Evolutionary conservation across 495 filamentous ascomycete species (phyloP).

Genomic region (Aspergillus kassunensis): DNA sequence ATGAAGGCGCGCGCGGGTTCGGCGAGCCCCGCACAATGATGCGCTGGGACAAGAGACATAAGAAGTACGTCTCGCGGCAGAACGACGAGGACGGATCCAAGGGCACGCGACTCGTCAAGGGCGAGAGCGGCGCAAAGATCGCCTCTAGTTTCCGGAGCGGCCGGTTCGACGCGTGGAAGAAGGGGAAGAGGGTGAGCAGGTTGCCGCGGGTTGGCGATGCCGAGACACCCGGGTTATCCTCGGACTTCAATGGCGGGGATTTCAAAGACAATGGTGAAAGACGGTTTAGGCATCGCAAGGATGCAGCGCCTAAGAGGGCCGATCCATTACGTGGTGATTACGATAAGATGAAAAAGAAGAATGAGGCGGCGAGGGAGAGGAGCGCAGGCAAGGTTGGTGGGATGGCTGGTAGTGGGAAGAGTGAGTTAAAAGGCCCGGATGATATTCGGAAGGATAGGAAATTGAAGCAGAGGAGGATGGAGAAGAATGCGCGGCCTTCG

Average conservation of each 20-base stretch:
- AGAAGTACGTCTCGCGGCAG: conserved; percentile 83
- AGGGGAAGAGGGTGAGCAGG: conserved; percentile 70
- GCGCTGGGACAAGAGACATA: conserved; percentile 95
- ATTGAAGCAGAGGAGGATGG: conserved; percentile 66
- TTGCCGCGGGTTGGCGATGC: conserved; percentile 78
- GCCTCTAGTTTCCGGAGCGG: conserved; percentile 89
- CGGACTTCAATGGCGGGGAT: conserved; percentile 18
- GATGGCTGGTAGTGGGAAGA: conserved; percentile 64
- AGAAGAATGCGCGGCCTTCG: conserved; percentile 86
- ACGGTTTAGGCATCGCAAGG: conserved; percentile 73
- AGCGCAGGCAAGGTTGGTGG: conserved; percentile 26
- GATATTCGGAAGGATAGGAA: conserved; percentile 81
- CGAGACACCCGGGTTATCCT: conserved; percentile 50
- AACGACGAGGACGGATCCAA: conserved; percentile 95
- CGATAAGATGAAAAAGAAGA: conserved; percentile 83
- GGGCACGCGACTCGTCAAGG: conserved; percentile 76
- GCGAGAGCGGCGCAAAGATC: conserved; percentile 94
- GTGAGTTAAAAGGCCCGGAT: conserved; percentile 74
- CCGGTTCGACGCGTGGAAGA: conserved; percentile 87
- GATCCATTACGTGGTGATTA: conserved; percentile 89
- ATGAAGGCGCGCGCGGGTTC: conserved; percentile 75
- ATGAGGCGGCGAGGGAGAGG: conserved; percentile 78
- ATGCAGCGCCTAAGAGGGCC: conserved; percentile 85
- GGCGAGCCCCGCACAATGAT: conserved; percentile 68
- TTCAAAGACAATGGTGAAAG: conserved; percentile 29